Base-by-base conservation (phyloP, 2,329 filamentous ascomycete species). In the Nigrospora sphaerica region DNA sequence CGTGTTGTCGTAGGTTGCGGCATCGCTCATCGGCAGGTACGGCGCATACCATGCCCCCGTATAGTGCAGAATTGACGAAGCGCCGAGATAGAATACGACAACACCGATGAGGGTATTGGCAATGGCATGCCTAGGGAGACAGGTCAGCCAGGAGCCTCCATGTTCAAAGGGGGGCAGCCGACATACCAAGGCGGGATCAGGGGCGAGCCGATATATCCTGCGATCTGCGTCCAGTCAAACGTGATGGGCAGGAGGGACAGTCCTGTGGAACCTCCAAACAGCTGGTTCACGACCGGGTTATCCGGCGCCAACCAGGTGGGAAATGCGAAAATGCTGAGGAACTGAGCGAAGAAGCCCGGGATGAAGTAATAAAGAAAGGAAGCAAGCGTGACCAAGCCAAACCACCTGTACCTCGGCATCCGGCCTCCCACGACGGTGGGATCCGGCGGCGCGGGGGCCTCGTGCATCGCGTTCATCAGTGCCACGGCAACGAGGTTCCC, bases 141-240 rank as follows among this genome's bases (percentile, higher is more conserved):
- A 17, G 16, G 38, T 39, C 38, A 39, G 38, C 38, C 14, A 12
- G 16, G 17, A 5, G 19, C 13, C 6, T 17, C 38, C 6, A 39
- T 6, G 14, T 6, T 17, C 23, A 3, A 18, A 9, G 12, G 18
- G 7, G 14, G 17, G 18, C 12, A 31, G 9, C 13, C 12, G 13
- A 59, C 72, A 48, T 59, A 78, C 77, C 83, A 88, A 6, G 85
- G 85, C 3, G 83, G 78, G 42, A 87, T 83, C 34, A 88, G 64
- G 17, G 84, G 85, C 11, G 81, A 85, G 31, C 78, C 78, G 44
- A 85, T 71, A 50, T 79, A 88, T 40, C 83, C 85, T 3, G 82
- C 74, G 44, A 88, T 75, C 54, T 87, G 82, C 6, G 82, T 84
- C 84, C 85, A 88, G 67, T 89, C 85, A 57, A 89, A 87, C 0